A percentile compares a stretch with the other conserved stretches of the same genome.
These are phyloP conservation scores for Monotropa hypopitys DNA, from an alignment of 179 eudicot species.

Conservation along the genomic window DNA sequence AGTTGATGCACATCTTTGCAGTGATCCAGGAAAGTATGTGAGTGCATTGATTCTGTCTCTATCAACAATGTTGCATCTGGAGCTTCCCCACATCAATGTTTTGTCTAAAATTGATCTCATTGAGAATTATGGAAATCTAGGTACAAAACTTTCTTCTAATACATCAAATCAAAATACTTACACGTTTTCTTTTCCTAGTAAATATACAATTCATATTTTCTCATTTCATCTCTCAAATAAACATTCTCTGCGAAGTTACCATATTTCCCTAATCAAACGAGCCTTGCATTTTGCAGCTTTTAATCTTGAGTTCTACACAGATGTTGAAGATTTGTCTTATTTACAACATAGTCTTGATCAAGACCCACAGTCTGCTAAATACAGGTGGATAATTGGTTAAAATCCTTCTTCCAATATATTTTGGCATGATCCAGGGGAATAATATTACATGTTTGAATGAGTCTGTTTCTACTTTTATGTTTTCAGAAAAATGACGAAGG, in stretches of 20 bases:
- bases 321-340: constrained; percentile 72
- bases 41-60: constrained; percentile 85
- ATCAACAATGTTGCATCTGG: constrained; percentile 93
- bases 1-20: constrained; percentile 91
- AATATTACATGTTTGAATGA: neutral
- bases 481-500: constrained; percentile 83
- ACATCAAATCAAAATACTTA: neutral
- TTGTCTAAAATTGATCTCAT: constrained; percentile 89
- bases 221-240: neutral
- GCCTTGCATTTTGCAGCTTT: constrained; percentile 46
- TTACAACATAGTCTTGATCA: constrained; percentile 65
- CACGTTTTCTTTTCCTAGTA: neutral
- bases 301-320: constrained; percentile 92
- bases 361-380: constrained; percentile 82
- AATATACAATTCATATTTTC: neutral
- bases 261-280: neutral
- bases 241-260: neutral
- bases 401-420: neutral
- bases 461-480: neutral
- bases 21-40: constrained; percentile 86
- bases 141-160: constrained; percentile 17
- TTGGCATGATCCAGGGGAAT: neutral
- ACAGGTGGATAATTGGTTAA: constrained; percentile 35
- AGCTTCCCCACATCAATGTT: constrained; percentile 94
- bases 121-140: constrained; percentile 87